Conservation (phyloP, 1,139 yeast genomes). For the Dujonia santamariae region DNA sequence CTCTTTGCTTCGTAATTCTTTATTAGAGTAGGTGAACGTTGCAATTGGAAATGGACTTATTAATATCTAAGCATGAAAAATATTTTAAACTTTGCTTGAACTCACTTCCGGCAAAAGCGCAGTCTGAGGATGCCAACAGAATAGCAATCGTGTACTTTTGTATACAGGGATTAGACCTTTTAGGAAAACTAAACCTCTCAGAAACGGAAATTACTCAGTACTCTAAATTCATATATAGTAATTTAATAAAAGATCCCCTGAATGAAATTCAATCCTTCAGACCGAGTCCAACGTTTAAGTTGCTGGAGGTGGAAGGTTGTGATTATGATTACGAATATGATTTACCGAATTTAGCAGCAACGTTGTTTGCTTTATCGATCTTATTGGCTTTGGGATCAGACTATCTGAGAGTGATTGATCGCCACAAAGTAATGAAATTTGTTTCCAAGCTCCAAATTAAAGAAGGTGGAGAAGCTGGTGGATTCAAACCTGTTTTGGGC, state of each 20-base stretch:
- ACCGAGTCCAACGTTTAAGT: constrained; percentile 46
- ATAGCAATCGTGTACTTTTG: constrained; percentile 66
- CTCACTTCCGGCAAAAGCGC: constrained; percentile 48
- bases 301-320: constrained; percentile 11
- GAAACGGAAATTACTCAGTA: constrained; percentile 25
- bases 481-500: constrained; percentile 36
- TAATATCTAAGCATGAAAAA: constrained; percentile 40
- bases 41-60: no score
- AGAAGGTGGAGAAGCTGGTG: constrained; percentile 57
- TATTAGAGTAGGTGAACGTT: no score
- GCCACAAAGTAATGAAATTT: constrained; percentile 46
- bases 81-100: constrained; percentile 51
- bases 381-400: constrained; percentile 48
- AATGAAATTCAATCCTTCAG: constrained; percentile 48
- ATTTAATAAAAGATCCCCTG: constrained; percentile 34
- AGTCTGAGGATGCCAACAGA: constrained; percentile 63
- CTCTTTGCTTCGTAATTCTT: no score
- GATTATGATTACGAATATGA: constrained; percentile 39
- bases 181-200: constrained; percentile 36
- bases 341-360: constrained; percentile 62
- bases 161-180: constrained; percentile 56
- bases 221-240: constrained; percentile 47
- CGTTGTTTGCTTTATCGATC: constrained; percentile 60
- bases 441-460: constrained; percentile 51
- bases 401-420: constrained; percentile 33